These are phyloP conservation scores for Sphagnum magellanicum DNA, from an alignment of 228 moss, liverwort and hornwort species.

Conservation along the genomic window DNA sequence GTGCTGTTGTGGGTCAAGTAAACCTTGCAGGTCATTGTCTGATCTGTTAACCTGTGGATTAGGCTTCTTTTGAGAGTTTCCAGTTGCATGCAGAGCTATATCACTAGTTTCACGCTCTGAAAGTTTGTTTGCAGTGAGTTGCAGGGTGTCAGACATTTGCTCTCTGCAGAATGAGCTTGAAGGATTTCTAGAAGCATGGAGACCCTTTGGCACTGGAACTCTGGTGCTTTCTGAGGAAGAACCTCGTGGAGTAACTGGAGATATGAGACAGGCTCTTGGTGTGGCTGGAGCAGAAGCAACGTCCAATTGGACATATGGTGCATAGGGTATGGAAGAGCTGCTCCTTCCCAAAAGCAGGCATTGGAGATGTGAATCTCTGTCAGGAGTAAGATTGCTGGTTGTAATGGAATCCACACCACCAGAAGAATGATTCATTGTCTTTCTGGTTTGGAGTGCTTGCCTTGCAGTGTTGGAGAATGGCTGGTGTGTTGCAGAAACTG, in stretches of 20 bases:
- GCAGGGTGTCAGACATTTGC: conserved; percentile 12
- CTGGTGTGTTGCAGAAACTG: conserved; percentile 14
- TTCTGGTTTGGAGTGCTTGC: conserved; percentile 15
- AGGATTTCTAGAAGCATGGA: conserved; percentile 2
- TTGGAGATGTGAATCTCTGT: conserved; percentile 5
- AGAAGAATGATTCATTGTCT: conserved; percentile 1
- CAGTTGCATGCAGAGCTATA: not conserved
- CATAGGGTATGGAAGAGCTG: conserved; percentile 54
- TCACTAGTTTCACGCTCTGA: conserved; percentile 3
- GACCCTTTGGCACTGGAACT: conserved; percentile 10
- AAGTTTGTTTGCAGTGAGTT: conserved; percentile 2
- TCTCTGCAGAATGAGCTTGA: conserved; percentile 28
- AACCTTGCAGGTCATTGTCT: too few species aligned
- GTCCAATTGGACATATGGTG: conserved; percentile 52
- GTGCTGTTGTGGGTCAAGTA: not conserved
- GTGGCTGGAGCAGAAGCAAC: conserved; percentile 59
- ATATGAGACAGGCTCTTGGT: conserved; percentile 20
- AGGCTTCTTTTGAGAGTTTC: too few species aligned
- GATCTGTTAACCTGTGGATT: too few species aligned
- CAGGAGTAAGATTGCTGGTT: conserved; percentile 1
- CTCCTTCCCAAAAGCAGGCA: conserved; percentile 7
- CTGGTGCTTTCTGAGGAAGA: conserved; percentile 4
- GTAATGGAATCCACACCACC: conserved; percentile 11
- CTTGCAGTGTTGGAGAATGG: conserved; percentile 5
- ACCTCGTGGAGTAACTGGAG: conserved; percentile 17